These are phyloP conservation scores for Clavispora fructus DNA, from an alignment of 805 yeast genomes.

Conservation along the genomic window DNA sequence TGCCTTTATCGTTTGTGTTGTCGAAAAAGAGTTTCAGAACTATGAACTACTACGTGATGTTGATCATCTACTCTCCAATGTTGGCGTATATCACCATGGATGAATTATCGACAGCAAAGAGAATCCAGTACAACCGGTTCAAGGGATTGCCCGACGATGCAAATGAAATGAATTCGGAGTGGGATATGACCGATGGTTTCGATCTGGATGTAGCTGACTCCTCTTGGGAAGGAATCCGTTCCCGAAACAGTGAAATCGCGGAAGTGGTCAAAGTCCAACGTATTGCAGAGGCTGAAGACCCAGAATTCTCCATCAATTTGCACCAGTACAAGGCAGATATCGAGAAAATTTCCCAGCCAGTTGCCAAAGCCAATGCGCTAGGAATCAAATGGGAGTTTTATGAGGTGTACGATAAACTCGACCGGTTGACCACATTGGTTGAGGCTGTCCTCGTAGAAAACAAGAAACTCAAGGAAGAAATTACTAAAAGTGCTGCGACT, in stretches of 20 bases:
- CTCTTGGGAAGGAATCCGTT: conserved; percentile 36
- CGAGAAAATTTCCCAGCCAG: conserved; percentile 51
- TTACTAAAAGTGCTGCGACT: neutral
- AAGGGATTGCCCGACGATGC: conserved; percentile 69
- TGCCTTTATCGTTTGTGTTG: conserved; percentile 31
- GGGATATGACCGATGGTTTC: conserved; percentile 81
- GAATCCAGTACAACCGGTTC: conserved; percentile 66
- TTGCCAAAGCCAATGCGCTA: conserved; percentile 44
- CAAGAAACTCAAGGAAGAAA: conserved; percentile 12
- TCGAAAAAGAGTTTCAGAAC: conserved; percentile 27
- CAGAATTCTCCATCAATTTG: conserved; percentile 53
- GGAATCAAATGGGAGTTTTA: conserved; percentile 65
- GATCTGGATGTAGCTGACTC: conserved; percentile 23
- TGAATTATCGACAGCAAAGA: conserved; percentile 62
- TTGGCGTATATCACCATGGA: conserved; percentile 54
- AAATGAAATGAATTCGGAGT: conserved; percentile 68
- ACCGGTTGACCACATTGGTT: conserved; percentile 38
- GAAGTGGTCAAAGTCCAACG: conserved; percentile 44
- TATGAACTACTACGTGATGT: conserved; percentile 55
- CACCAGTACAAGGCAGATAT: conserved; percentile 48
- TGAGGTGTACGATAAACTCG: conserved; percentile 49
- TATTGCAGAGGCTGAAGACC: conserved; percentile 64
- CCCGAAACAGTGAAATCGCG: conserved; percentile 33
- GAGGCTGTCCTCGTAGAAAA: conserved; percentile 34
- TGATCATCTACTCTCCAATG: conserved; percentile 63